Base-by-base conservation (phyloP, 164 flowering plant species). In the Nymphaea thermarum region DNA sequence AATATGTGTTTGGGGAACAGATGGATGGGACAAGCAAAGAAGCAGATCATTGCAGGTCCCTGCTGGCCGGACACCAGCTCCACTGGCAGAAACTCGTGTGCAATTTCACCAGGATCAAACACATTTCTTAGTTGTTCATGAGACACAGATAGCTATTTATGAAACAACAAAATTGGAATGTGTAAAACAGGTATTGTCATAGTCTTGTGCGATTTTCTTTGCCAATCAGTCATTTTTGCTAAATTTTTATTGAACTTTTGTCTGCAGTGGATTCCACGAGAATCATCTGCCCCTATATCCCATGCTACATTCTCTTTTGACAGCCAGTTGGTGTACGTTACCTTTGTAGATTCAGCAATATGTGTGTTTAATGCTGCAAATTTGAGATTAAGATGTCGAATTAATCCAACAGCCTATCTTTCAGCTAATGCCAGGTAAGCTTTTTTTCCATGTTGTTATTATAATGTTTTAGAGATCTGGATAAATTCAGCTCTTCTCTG, bases 281-380 rank as follows among this genome's bases (percentile, higher is more conserved):
- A 91, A 76, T 82, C 82, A 59, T 80, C 74, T 64, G 88, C 84
- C 62, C 80, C 90, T 25, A 87, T 93, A 75, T 82, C 97, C 0
- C 86, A 86, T 79, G 98, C 94, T 43, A 86, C 93, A 47, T 93
- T 85, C 74, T 89, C 98, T 17, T 93, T 97, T 64, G 96, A 91
- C 76, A 87, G 98, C 78, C 90, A 89, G 74, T 83, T 83, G 11
- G 82, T 93, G 43, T 93, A 84, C 72, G 88, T 86, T 5, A 82
- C 90, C 77, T 87, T 89, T 76, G 86, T 83, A 67, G 96, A 89
- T 75, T 97, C 90, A 45, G 83, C 84, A 41, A 78, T 93, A 5
- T 82, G 83, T 53, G 80, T 91, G 70, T 84, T 91, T 25, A 84
- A 84, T 43, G 80, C 91, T 47, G 53, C 83, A 60, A 78, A 79